Base-by-base conservation (phyloP, 2,329 filamentous ascomycete species). In the Ophiocordyceps sinensis region DNA sequence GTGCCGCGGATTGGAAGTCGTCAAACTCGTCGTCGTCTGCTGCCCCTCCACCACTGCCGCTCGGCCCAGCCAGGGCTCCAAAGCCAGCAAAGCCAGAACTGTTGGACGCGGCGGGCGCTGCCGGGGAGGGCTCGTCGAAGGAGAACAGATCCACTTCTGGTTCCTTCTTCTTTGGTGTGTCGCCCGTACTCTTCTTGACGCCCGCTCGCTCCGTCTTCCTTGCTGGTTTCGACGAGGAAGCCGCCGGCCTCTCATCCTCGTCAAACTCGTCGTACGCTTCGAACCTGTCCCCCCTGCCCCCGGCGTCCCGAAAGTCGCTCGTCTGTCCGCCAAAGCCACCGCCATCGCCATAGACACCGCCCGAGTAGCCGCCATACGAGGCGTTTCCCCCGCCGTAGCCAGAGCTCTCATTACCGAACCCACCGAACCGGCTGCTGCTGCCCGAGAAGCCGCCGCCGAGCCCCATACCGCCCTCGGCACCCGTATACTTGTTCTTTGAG, bases 231-330 rank as follows among this genome's bases (percentile, higher is more conserved):
- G 67, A 65, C 21, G 75, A 63, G 44, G 73, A 65, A 40, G 59
- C 52, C 1, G 59, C 53, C 21, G 66, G 66, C 41, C 63, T 55
- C 29, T 69, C 63, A 34, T 73, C 85, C 53, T 94, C 91, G 42
- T 96, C 89, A 53, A 82, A 89, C 62, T 98, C 91, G 56, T 98
- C 88, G 54, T 98, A 98, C 62, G 95, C 91, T 51, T 96, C 89
- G 51, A 95, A 98, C 48, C 81, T 76, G 49, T 93, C 87, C 42
- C 71, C 68, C 43, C 79, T 67, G 51, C 68, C 47, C 12, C 51
- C 69, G 44, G 75, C 65, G 50, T 85, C 79, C 44, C 77, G 72
- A 63, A 82, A 93, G 40, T 85, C 82, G 50, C 71, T 75, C 17
- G 71, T 61, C 53, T 86, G 77, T 3, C 88, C 87, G 35, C 88